A percentile compares a stretch with the other conserved stretches of the same genome.
These are phyloP conservation scores for Puccinia brachypodii DNA, from an alignment of 1,284 basidiomycete species.

Conservation along the genomic window DNA sequence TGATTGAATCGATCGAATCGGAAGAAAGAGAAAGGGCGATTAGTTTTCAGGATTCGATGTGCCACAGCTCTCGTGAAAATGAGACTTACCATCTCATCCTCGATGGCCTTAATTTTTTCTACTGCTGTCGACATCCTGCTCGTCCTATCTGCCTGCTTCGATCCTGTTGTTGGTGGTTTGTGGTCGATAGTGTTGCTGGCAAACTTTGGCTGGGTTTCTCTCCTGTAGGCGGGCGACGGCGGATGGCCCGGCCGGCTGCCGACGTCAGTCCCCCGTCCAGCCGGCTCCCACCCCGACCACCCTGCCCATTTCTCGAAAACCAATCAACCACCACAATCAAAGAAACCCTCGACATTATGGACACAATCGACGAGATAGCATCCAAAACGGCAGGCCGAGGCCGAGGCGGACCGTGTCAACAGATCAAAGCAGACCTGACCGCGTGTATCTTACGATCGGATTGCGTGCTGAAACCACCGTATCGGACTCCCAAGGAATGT, in stretches of 20 bases:
- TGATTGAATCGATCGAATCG: conserved; percentile 57
- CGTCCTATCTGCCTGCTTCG: no score
- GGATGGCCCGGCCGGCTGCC: no score
- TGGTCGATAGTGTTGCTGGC: no score
- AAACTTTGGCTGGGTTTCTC: no score
- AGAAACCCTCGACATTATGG: neutral
- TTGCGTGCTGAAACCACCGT: conserved; percentile 72
- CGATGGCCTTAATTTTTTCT: conserved; percentile 92
- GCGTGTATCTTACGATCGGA: conserved; percentile 76
- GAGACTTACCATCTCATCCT: conserved; percentile 82
- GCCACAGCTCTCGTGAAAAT: conserved; percentile 61
- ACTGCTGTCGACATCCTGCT: conserved; percentile 66
- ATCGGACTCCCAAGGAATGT: conserved; percentile 72
- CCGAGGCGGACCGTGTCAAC: conserved; percentile 63
- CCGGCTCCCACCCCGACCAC: no score
- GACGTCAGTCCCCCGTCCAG: no score
- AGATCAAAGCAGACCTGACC: conserved; percentile 71
- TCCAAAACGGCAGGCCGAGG: neutral
- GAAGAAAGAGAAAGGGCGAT: conserved; percentile 50
- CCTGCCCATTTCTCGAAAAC: neutral
- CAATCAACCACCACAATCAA: neutral
- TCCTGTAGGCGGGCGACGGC: no score
- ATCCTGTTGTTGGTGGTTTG: no score
- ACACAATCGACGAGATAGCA: neutral
- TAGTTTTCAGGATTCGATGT: conserved; percentile 35